phyloP scores from a whole-genome alignment of 331 rosid species.

The Quercus lobata region DNA sequence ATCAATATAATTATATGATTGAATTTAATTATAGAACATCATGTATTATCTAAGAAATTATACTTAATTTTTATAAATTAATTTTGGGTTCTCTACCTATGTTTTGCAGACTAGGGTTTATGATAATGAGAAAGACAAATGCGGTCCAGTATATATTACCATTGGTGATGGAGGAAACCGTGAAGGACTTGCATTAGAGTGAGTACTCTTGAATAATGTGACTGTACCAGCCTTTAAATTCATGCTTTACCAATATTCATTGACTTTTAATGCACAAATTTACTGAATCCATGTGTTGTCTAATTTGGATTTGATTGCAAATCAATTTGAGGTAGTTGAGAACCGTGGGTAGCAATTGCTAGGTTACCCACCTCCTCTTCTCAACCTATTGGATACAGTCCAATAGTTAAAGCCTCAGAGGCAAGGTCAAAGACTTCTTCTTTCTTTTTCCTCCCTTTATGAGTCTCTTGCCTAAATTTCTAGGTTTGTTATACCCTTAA shows the following conservation, averaged over 20 bases:
- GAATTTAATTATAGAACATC: no score
- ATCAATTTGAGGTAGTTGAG: background rate
- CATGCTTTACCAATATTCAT: background rate
- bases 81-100: background rate
- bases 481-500: no score
- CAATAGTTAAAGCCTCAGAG: background rate
- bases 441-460: no score
- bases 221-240: background rate
- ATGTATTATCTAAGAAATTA: no score
- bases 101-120: constrained; percentile 55
- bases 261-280: background rate
- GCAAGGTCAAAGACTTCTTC: no score
- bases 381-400: background rate
- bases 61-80: background rate
- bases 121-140: constrained; percentile 41
- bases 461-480: no score
- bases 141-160: constrained; percentile 68
- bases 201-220: constrained; percentile 1
- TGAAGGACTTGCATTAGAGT: constrained; percentile 69
- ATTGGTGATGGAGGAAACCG: constrained; percentile 83
- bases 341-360: background rate
- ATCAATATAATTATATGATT: no score
- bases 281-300: background rate
- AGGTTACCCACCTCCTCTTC: background rate
- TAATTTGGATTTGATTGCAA: background rate